Evolutionary conservation across 169 alveolate species (phyloP).

Genomic region (Plasmodium fragile): DNA sequence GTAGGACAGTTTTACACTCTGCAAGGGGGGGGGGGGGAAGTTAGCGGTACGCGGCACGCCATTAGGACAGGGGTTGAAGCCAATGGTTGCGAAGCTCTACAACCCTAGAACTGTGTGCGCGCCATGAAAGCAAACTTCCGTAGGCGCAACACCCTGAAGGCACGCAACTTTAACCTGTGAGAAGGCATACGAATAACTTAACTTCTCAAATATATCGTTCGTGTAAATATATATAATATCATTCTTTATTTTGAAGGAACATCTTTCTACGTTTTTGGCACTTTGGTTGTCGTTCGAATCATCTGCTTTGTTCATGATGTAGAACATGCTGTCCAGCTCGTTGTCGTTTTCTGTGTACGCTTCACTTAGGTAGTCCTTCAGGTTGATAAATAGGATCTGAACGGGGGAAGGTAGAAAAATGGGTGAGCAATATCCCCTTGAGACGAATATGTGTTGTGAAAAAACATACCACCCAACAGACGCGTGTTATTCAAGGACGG

Average conservation of each 20-base stretch:
- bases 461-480: no score
- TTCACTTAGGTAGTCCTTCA: conserved; percentile 53
- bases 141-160: neutral
- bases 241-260: conserved; percentile 84
- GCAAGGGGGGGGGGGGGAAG: neutral
- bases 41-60: neutral
- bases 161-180: conserved; percentile 80
- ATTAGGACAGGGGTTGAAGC: neutral
- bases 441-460: conserved; percentile 8
- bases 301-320: conserved; percentile 30
- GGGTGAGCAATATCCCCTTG: neutral
- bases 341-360: conserved; percentile 66
- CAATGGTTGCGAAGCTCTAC: neutral
- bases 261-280: conserved; percentile 78
- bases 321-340: conserved; percentile 61
- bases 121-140: neutral
- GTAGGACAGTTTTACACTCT: conserved; percentile 87
- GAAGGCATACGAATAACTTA: conserved; percentile 89
- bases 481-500: neutral
- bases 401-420: neutral
- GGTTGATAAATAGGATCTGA: conserved; percentile 22
- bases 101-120: neutral
- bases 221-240: conserved; percentile 86
- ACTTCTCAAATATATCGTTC: conserved; percentile 80
- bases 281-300: conserved; percentile 31